These are phyloP conservation scores for Paraconiothyrium sp. DNA, from an alignment of 2,329 filamentous ascomycete genomes.

Conservation along the genomic window DNA sequence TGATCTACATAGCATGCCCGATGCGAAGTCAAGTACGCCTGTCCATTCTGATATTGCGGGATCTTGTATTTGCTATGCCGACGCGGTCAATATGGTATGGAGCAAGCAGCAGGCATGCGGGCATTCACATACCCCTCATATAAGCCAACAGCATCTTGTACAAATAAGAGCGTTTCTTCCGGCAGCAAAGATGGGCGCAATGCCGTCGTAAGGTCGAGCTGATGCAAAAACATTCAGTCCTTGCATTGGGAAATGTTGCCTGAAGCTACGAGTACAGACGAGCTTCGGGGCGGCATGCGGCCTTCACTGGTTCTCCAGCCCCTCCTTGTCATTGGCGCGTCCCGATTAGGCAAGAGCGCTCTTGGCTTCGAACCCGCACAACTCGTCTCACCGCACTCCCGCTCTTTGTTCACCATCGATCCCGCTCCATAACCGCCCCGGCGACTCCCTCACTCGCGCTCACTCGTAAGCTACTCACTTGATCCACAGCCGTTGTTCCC, in stretches of 20 bases:
- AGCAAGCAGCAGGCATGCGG: conserved; percentile 18
- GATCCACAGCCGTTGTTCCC: not conserved
- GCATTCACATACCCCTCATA: conserved; percentile 84
- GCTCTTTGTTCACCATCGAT: conserved; percentile 18
- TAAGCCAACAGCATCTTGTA: conserved; percentile 95
- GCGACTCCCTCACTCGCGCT: not conserved
- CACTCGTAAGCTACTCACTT: not conserved
- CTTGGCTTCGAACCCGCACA: conserved; percentile 12
- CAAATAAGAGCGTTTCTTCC: conserved; percentile 94
- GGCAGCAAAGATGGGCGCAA: conserved; percentile 90
- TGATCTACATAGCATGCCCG: conserved; percentile 95
- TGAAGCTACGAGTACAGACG: not conserved
- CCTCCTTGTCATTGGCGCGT: conserved; percentile 33
- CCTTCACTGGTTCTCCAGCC: conserved; percentile 8
- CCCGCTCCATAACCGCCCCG: conserved; percentile 5
- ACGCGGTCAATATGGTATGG: conserved; percentile 21
- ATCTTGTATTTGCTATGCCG: conserved; percentile 87
- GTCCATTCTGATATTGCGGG: conserved; percentile 90
- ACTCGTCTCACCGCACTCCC: conserved; percentile 27
- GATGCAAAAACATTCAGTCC: conserved; percentile 94
- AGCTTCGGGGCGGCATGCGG: conserved; percentile 1
- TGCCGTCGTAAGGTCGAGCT: conserved; percentile 94
- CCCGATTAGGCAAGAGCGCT: conserved; percentile 20
- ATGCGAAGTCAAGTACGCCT: conserved; percentile 96
- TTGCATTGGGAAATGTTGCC: conserved; percentile 22